Conservation (phyloP, 2,329 filamentous ascomycete genomes). For the Fusarium albidum region DNA sequence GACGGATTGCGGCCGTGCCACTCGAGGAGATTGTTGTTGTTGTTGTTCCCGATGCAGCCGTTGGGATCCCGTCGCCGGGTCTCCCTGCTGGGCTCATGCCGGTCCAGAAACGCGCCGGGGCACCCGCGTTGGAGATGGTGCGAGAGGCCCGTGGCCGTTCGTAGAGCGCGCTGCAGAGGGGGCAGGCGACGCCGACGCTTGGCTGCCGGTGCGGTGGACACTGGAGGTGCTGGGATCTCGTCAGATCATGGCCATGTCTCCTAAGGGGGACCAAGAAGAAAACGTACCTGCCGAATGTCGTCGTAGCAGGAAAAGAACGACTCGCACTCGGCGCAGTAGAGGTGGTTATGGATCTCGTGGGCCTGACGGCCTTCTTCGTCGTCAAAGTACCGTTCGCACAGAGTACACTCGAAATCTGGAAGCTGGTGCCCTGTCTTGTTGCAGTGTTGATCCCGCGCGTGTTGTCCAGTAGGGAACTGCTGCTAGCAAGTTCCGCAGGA, state of each 20-base stretch:
- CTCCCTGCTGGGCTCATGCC: conserved; percentile 55
- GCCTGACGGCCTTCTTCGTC: conserved; percentile 8
- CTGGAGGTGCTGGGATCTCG: neutral
- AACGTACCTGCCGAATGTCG: conserved; percentile 3
- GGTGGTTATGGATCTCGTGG: conserved; percentile 41
- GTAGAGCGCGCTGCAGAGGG: conserved; percentile 59
- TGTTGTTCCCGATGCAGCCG: conserved; percentile 60
- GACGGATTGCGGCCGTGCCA: conserved; percentile 55
- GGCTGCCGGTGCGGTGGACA: neutral
- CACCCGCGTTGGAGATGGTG: conserved; percentile 67
- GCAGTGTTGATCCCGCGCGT: conserved; percentile 39
- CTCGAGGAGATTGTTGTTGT: conserved; percentile 61
- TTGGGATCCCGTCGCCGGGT: conserved; percentile 56
- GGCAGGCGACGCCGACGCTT: conserved; percentile 52
- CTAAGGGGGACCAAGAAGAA: no score
- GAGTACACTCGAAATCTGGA: conserved; percentile 39
- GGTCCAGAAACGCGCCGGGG: conserved; percentile 54
- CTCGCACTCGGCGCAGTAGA: conserved; percentile 40
- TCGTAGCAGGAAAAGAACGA: conserved; percentile 1
- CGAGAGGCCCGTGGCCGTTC: conserved; percentile 61
- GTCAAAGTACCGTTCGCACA: conserved; percentile 32
- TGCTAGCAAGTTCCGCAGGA: conserved; percentile 40
- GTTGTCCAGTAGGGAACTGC: conserved; percentile 32
- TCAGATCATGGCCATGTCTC: neutral
- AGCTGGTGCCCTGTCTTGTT: conserved; percentile 31